A percentile compares a stretch with the other conserved stretches of the same genome.
phyloP scores from a whole-genome alignment of 169 alveolate species.

The Plasmodium sp. region DNA sequence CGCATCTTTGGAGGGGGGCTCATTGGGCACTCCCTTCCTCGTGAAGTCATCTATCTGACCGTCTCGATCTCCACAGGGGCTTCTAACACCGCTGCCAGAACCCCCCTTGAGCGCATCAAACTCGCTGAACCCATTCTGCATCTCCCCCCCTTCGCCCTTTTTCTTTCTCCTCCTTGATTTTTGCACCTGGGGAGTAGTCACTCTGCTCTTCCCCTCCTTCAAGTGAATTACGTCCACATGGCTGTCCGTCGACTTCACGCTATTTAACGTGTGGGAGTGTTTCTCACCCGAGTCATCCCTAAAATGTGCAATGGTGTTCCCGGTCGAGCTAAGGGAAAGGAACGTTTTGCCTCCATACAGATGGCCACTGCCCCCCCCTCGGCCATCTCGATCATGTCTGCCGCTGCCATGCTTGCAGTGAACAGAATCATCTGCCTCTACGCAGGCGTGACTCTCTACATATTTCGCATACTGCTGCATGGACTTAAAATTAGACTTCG shows the following conservation, averaged over 20 bases:
- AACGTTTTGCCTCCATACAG: neutral
- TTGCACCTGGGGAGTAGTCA: neutral
- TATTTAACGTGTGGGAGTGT: neutral
- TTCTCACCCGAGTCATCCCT: neutral
- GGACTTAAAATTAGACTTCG: constrained; percentile 24
- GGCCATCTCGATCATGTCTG: neutral
- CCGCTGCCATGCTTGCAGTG: neutral
- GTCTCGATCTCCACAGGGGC: neutral
- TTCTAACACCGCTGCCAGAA: neutral
- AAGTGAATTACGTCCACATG: neutral
- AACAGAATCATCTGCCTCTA: neutral
- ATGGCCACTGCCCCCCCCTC: neutral
- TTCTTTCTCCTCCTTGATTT: neutral
- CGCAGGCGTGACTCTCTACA: neutral
- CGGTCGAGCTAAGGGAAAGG: neutral
- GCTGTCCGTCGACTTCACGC: neutral
- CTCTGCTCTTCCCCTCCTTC: neutral
- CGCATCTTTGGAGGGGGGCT: neutral
- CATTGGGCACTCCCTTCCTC: neutral
- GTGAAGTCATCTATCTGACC: neutral
- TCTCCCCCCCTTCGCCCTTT: neutral
- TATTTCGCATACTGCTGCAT: constrained; percentile 23
- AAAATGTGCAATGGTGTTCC: neutral
- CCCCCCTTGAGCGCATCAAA: neutral
- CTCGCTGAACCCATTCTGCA: neutral